Evolutionary conservation across 495 filamentous ascomycete genomes (phyloP).

Genomic region (Hapsidospora chrysogenum): DNA sequence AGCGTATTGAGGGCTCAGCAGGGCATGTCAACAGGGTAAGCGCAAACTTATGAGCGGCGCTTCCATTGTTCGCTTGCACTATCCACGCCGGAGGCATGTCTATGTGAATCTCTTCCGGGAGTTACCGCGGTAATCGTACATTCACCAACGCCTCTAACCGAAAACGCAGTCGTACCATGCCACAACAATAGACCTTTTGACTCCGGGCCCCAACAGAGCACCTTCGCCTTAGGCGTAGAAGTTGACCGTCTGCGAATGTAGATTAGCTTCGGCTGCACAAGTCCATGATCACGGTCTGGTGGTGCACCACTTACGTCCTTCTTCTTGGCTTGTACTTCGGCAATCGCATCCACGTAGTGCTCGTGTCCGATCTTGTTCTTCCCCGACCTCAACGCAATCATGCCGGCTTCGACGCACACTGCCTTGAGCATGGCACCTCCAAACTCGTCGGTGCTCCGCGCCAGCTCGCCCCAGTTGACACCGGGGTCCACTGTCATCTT

Average conservation of each 20-base stretch:
- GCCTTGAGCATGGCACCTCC: slow-evolving; percentile 95
- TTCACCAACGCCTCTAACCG: too few relatives aligned
- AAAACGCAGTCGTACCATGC: too few relatives aligned
- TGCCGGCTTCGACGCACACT: slow-evolving; percentile 96
- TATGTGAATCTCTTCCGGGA: too few relatives aligned
- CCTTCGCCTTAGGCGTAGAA: slow-evolving; percentile 42
- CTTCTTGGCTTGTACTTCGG: slow-evolving; percentile 97
- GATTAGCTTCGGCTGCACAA: slow-evolving; percentile 12
- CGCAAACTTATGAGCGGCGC: too few relatives aligned
- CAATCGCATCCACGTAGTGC: slow-evolving; percentile 97
- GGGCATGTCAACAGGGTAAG: too few relatives aligned
- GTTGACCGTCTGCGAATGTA: slow-evolving; percentile 32
- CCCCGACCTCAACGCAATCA: slow-evolving; percentile 91
- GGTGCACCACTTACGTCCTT: slow-evolving; percentile 46
- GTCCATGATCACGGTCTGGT: background rate
- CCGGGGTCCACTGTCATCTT: slow-evolving; percentile 94
- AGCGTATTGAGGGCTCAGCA: too few relatives aligned
- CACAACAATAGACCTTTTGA: too few relatives aligned
- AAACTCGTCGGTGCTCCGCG: slow-evolving; percentile 97
- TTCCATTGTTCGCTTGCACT: too few relatives aligned
- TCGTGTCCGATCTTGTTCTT: slow-evolving; percentile 92
- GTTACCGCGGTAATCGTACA: too few relatives aligned
- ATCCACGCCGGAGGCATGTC: too few relatives aligned
- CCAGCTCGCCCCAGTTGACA: slow-evolving; percentile 94
- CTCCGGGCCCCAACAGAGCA: too few relatives aligned